Evolutionary conservation across 495 filamentous ascomycete species (phyloP).

Genomic region (Neurospora sp.): DNA sequence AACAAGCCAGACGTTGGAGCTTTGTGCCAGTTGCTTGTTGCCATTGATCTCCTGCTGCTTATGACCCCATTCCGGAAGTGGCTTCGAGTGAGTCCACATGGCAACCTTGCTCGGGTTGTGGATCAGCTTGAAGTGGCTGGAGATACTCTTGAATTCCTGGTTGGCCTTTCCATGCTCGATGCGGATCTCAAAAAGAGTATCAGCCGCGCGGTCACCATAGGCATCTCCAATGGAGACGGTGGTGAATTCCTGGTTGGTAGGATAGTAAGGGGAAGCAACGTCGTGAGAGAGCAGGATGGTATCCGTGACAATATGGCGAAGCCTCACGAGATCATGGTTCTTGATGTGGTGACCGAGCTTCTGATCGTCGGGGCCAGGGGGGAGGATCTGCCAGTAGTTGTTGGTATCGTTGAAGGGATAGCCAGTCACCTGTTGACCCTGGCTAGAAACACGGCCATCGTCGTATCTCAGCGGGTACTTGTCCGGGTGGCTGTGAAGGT

Average conservation of each 20-base stretch:
- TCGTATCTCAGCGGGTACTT: conserved; percentile 90
- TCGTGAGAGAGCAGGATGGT: conserved; percentile 90
- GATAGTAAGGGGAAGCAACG: conserved; percentile 93
- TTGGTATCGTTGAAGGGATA: conserved; percentile 98
- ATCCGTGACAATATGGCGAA: conserved; percentile 80
- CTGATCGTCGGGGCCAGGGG: conserved; percentile 43
- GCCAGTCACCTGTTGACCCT: conserved; percentile 95
- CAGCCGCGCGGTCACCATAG: conserved; percentile 68
- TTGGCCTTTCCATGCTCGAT: conserved; percentile 74
- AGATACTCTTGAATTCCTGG: conserved; percentile 81
- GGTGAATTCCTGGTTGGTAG: conserved; percentile 98
- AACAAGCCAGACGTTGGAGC: conserved; percentile 88
- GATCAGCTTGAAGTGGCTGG: conserved; percentile 88
- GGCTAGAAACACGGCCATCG: conserved; percentile 92
- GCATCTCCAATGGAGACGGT: conserved; percentile 64
- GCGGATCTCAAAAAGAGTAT: conserved; percentile 86
- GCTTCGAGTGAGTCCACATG: conserved; percentile 95
- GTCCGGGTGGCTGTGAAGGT: conserved; percentile 86
- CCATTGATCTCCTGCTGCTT: conserved; percentile 99
- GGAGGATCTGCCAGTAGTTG: conserved; percentile 94
- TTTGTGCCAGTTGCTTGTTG: conserved; percentile 88
- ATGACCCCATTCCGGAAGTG: conserved; percentile 90
- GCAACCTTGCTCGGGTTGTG: conserved; percentile 90
- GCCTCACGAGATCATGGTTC: conserved; percentile 79
- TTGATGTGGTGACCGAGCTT: conserved; percentile 52